Conservation (phyloP, 306 rosid genomes). For the Luffa acutangula region DNA sequence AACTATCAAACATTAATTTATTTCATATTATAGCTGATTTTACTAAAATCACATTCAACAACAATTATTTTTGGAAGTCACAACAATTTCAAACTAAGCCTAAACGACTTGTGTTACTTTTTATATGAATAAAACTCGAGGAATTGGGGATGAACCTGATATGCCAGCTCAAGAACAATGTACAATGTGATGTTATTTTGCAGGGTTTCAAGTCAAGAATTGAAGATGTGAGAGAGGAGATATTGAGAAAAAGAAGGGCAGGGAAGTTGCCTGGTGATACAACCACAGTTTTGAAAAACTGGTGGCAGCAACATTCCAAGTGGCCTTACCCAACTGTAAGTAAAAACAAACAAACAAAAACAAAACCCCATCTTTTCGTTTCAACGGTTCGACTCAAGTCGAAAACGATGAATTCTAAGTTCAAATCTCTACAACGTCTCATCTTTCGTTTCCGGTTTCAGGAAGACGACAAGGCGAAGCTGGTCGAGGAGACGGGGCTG, state of each 20-base stretch:
- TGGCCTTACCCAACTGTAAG: slow-evolving; percentile 99
- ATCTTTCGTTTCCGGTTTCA: slow-evolving; percentile 3
- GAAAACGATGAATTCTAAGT: background rate
- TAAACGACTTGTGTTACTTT: background rate
- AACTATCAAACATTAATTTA: no score
- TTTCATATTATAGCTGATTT: no score
- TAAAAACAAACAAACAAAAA: background rate
- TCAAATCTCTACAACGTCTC: background rate
- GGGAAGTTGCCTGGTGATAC: slow-evolving; percentile 98
- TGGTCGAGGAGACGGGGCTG: slow-evolving; percentile 96
- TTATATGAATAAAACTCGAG: background rate
- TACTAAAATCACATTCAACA: no score
- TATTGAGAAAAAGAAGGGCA: slow-evolving; percentile 90
- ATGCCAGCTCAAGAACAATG: background rate
- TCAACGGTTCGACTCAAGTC: background rate
- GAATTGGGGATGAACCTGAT: background rate
- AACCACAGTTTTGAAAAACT: slow-evolving; percentile 78
- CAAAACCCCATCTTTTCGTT: background rate
- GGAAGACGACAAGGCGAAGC: slow-evolving; percentile 99
- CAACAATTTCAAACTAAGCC: no score
- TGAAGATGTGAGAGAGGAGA: slow-evolving; percentile 98
- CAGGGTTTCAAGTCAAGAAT: slow-evolving; percentile 96
- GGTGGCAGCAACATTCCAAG: slow-evolving; percentile 99
- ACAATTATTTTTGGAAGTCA: no score
- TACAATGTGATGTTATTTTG: background rate